Evolutionary conservation across 2,329 filamentous ascomycete genomes (phyloP), one percentile per base, ranked within the genome.

Genomic region (Penicillium concentricum): DNA sequence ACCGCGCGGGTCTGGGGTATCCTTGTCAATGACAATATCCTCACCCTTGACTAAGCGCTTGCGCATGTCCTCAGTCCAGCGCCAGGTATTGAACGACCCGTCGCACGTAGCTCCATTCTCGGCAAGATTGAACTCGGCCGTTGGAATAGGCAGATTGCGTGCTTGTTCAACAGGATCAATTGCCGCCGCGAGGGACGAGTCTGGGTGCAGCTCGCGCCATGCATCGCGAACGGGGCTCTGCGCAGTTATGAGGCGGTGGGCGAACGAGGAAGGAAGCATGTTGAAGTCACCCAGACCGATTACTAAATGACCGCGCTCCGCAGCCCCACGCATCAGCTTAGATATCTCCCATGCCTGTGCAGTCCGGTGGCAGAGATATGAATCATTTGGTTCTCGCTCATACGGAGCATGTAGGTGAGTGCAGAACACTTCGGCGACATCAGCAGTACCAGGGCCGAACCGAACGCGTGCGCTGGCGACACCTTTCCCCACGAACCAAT

Each of bases 401-500:
- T 97, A 97, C 0, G 91, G 91, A 4, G 94, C 89, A 73, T 97
- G 94, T 3, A 90, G 76, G 81, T 96, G 93, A 18, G 94, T 97
- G 72, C 91, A 93, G 72, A 97, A 97, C 2, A 97, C 91, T 69
- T 97, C 91, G 18, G 91, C 80, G 12, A 92, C 78, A 64, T 94
- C 88, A 57, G 83, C 83, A 43, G 74, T 72, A 1, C 77, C 82
- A 0, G 83, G 78, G 0, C 90, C 90, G 63, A 89, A 87, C 4
- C 89, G 81, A 64, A 97, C 88, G 61, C 84, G 84, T 2, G 93
- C 93, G 69, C 85, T 89, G 7, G 93, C 94, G 41, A 97, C 87
- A 16, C 94, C 94, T 73, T 97, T 97, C 0, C 94, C 94, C 10
- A 97, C 92, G 70, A 87, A 97, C 91, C 93, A 97, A 74, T 97